A percentile compares a stretch with the other conserved stretches of the same genome.
Conservation (phyloP, 331 rosid genomes). For the Telfairia occidentalis region DNA sequence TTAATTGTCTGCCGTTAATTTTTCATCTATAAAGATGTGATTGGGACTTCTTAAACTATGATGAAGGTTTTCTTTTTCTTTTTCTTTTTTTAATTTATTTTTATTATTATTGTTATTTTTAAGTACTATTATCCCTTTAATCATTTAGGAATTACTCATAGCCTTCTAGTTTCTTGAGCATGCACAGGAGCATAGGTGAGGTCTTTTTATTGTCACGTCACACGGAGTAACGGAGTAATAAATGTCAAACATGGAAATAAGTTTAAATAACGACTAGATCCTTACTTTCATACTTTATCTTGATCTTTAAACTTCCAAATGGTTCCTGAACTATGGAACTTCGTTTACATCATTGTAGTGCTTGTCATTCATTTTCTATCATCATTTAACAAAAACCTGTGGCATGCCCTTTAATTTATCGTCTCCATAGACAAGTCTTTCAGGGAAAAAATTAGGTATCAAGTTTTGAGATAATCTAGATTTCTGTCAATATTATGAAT, state of each 20-base stretch:
- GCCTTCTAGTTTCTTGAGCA: not conserved
- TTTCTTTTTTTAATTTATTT: too few relatives aligned
- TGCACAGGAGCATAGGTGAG: not conserved
- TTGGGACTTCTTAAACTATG: not conserved
- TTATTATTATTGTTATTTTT: too few relatives aligned
- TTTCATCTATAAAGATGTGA: not conserved
- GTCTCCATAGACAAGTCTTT: not conserved
- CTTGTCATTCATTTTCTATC: not conserved
- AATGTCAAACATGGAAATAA: not conserved
- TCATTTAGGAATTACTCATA: not conserved
- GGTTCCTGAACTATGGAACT: not conserved
- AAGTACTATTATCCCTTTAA: not conserved
- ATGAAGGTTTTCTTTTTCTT: not conserved
- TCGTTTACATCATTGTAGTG: not conserved
- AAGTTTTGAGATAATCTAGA: conserved; percentile 1
- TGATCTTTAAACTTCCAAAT: not conserved
- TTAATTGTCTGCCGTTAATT: not conserved
- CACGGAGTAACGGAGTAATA: not conserved
- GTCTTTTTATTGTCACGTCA: not conserved
- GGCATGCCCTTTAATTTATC: not conserved
- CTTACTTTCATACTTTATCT: not conserved
- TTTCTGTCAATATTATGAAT: not conserved
- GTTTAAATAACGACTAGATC: not conserved
- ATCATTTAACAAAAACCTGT: not conserved
- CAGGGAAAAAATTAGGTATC: not conserved